Evolutionary conservation across 805 yeast genomes (phyloP), one percentile per base, ranked within the genome.

Genomic region (Metschnikowia aberdeeniae): DNA sequence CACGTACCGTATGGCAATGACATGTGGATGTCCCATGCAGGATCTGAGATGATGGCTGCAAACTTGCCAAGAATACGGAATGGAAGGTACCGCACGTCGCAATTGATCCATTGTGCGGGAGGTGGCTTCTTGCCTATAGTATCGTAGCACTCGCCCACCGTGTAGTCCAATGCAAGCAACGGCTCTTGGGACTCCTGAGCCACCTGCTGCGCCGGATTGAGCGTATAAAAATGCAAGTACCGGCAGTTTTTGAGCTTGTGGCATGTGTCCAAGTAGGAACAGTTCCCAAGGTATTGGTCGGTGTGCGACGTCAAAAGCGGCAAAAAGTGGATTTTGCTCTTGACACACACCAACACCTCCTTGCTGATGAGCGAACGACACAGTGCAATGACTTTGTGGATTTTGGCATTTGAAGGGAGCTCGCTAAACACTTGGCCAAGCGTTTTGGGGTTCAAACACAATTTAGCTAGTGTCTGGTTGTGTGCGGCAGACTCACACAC

Each of bases 21-120:
- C 90, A 87, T 89, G 66, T 90, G 97, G 51, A 90, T 90, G 52
- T 89, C 90, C 98, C 98, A 90, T 6, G 97, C 93, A 3, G 97
- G 97, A 62, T 90, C 98, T 0, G 96, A 92, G 44, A 92, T 78
- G 10, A 90, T 81, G 3, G 83, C 89, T 1, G 76, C 89, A 67
- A 86, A 86, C 65, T 84, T 81, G 2, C 97, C 97, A 45, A 90
- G 64, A 6, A 78, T 66, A 19, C 61, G 66, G 56, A 92, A 81
- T 53, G 92, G 89, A 45, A 90, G 72, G 40, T 76, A 71, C 29
- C 89, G 72, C 14, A 90, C 82, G 64, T 90, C 96, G 62, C 96
- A 88, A 45, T 80, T 78, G 49, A 90, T 86, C 93, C 95, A 87
- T 65, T 89, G 97, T 1, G 89, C 70, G 1, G 90, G 86, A 13